Percentiles rank a stretch among this genome's conserved stretches.
These are phyloP conservation scores for Mycogone perniciosa DNA, from an alignment of 2,329 filamentous ascomycete species.

Conservation along the genomic window DNA sequence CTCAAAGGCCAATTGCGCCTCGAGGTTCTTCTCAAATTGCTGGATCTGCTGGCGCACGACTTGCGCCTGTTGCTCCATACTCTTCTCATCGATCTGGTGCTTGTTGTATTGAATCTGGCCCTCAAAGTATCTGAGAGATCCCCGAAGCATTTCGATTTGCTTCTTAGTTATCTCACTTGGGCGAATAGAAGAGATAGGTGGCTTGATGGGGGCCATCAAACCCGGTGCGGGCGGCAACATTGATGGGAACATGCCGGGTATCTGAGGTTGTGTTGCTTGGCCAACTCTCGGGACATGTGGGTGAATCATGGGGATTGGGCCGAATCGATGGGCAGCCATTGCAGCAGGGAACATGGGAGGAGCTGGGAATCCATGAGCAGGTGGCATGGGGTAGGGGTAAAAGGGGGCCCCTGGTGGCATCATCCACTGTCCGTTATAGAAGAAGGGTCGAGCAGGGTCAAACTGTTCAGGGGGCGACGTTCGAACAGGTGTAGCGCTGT, in stretches of 20 bases:
- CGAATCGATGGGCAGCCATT: constrained; percentile 15
- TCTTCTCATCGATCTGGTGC: constrained; percentile 54
- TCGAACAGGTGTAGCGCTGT: constrained; percentile 27
- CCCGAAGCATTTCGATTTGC: constrained; percentile 46
- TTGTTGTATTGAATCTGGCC: constrained; percentile 56
- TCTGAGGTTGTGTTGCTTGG: constrained; percentile 15
- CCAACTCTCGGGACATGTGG: constrained; percentile 14
- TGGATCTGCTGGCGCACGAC: constrained; percentile 40
- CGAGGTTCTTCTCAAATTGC: constrained; percentile 43
- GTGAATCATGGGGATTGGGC: constrained; percentile 19
- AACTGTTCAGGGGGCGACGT: constrained; percentile 39
- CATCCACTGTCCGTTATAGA: constrained; percentile 39
- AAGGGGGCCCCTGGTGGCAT: constrained; percentile 25
- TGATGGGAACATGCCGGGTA: constrained; percentile 4
- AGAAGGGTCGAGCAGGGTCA: constrained; percentile 40
- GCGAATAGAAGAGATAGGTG: constrained; percentile 52
- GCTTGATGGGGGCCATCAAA: constrained; percentile 20
- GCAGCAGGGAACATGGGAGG: constrained; percentile 20
- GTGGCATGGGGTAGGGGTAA: constrained; percentile 24
- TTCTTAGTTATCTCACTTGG: constrained; percentile 56
- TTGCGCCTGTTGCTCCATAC: constrained; percentile 39
- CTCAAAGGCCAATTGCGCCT: constrained; percentile 41
- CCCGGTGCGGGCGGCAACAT: constrained; percentile 15
- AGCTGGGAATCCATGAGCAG: constrained; percentile 22
- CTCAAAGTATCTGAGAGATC: constrained; percentile 50